A percentile compares a stretch with the other conserved stretches of the same genome.
Evolutionary conservation across 768 basidiomycete species (phyloP).

Genomic region (Terana coerulea): DNA sequence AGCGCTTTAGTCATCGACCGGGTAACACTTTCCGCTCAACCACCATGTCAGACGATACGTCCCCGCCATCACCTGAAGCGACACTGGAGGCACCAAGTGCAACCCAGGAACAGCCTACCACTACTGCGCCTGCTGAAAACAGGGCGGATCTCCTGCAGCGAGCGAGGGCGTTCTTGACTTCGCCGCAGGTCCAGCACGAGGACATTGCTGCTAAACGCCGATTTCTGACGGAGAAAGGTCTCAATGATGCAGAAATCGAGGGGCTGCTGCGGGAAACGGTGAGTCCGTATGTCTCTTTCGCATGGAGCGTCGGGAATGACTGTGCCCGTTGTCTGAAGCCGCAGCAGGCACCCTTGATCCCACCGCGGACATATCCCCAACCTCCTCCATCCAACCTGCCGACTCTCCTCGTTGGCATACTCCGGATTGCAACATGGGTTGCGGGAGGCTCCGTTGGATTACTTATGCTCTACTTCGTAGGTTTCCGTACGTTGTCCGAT

Average conservation of each 20-base stretch:
- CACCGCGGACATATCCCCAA: conserved; percentile 72
- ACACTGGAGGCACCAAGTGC: too few relatives aligned
- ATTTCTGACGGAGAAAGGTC: conserved; percentile 70
- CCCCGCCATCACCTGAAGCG: not conserved
- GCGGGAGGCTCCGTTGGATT: conserved; percentile 57
- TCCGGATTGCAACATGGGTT: conserved; percentile 62
- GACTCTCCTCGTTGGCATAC: conserved; percentile 56
- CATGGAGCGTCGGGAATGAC: not conserved
- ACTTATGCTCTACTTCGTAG: conserved; percentile 63
- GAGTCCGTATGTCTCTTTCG: conserved; percentile 12
- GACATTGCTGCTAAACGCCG: conserved; percentile 51
- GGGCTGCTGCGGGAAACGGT: conserved; percentile 55
- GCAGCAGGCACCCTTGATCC: conserved; percentile 44
- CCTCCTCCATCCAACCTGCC: conserved; percentile 68
- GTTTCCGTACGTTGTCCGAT: conserved; percentile 21
- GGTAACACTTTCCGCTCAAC: not conserved
- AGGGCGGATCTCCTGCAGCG: conserved; percentile 32
- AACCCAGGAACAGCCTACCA: too few relatives aligned
- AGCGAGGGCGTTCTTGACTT: conserved; percentile 62
- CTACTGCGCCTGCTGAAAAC: not conserved
- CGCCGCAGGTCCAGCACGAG: conserved; percentile 61
- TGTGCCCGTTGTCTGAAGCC: conserved; percentile 18
- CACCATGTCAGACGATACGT: not conserved
- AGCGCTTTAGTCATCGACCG: too few relatives aligned
- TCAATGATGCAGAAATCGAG: conserved; percentile 58